These are phyloP conservation scores for Mortierella sp. DNA, from an alignment of 371 early-diverging fungal species.

Conservation along the genomic window DNA sequence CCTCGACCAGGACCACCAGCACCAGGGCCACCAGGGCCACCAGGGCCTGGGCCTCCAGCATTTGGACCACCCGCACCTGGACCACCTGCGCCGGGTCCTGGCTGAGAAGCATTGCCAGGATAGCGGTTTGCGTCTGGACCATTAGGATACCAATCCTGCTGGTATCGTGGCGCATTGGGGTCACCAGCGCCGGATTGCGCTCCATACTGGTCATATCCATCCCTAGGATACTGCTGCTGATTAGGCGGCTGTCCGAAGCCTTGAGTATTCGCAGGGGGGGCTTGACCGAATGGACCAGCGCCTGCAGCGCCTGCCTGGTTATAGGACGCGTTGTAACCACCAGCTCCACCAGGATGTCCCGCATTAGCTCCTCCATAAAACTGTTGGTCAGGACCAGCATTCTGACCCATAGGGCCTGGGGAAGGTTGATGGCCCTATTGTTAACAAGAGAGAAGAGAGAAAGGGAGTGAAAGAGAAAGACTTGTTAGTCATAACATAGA, in stretches of 20 bases:
- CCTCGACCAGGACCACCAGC: constrained; percentile 27
- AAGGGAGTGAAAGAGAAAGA: no score
- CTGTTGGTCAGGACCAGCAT: constrained; percentile 16
- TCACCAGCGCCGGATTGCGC: constrained; percentile 22
- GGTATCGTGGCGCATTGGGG: constrained; percentile 20
- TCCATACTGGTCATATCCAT: constrained; percentile 26
- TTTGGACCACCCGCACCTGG: no score
- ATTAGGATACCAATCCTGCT: constrained; percentile 44
- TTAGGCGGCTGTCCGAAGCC: constrained; percentile 23
- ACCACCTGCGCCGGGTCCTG: no score
- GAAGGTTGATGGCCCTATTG: constrained; percentile 34
- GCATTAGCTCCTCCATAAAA: constrained; percentile 24
- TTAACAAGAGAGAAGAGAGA: no score
- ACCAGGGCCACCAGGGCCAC: no score
- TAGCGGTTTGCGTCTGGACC: not conserved
- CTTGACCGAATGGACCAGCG: constrained; percentile 1
- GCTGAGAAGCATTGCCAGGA: constrained; percentile 8
- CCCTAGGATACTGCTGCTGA: constrained; percentile 1
- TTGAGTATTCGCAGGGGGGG: constrained; percentile 9
- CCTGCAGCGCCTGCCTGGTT: constrained; percentile 16
- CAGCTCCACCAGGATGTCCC: constrained; percentile 19
- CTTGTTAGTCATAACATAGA: no score
- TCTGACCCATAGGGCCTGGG: not conserved
- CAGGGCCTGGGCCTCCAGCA: no score
- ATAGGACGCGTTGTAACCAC: constrained; percentile 24